Conservation (phyloP, 208 protist genomes). For the Leishmania aethiopica region DNA sequence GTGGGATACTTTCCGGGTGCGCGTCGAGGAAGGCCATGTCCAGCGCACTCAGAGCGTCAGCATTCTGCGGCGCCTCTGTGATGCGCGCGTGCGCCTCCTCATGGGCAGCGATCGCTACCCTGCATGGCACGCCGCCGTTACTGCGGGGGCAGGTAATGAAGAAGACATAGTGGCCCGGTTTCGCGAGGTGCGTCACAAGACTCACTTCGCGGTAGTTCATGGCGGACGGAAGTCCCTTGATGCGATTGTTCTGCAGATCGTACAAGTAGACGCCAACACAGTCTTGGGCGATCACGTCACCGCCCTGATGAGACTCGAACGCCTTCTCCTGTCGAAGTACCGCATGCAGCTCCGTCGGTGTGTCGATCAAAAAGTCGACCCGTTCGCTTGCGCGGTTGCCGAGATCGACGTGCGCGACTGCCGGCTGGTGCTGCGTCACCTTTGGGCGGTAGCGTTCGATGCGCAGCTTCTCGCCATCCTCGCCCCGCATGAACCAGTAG, state of each 20-base stretch:
- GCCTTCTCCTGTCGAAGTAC: slow-evolving; percentile 53
- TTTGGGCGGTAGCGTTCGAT: slow-evolving; percentile 36
- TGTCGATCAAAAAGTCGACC: slow-evolving; percentile 66
- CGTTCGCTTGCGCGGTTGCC: slow-evolving; percentile 42
- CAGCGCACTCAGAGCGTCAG: slow-evolving; percentile 38
- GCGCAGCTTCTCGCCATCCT: slow-evolving; percentile 27
- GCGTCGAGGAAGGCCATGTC: slow-evolving; percentile 55
- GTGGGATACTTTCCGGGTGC: slow-evolving; percentile 34
- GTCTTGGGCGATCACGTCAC: slow-evolving; percentile 54
- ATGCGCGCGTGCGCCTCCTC: slow-evolving; percentile 59
- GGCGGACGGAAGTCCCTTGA: slow-evolving; percentile 43
- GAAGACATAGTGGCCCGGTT: slow-evolving; percentile 45
- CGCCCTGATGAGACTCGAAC: slow-evolving; percentile 8
- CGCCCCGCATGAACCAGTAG: slow-evolving; percentile 48
- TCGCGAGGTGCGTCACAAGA: slow-evolving; percentile 38
- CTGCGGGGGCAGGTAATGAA: slow-evolving; percentile 50
- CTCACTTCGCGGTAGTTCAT: slow-evolving; percentile 69
- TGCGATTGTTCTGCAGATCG: slow-evolving; percentile 41
- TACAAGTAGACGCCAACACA: slow-evolving; percentile 66
- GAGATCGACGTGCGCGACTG: slow-evolving; percentile 43
- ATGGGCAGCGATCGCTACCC: slow-evolving; percentile 52
- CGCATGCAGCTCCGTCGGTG: slow-evolving; percentile 58
- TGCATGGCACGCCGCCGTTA: slow-evolving; percentile 41
- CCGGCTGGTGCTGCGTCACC: slow-evolving; percentile 46
- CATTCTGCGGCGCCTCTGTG: slow-evolving; percentile 48